phyloP scores from a whole-genome alignment of 73 alveolate species.

The Effrenium voratum region DNA sequence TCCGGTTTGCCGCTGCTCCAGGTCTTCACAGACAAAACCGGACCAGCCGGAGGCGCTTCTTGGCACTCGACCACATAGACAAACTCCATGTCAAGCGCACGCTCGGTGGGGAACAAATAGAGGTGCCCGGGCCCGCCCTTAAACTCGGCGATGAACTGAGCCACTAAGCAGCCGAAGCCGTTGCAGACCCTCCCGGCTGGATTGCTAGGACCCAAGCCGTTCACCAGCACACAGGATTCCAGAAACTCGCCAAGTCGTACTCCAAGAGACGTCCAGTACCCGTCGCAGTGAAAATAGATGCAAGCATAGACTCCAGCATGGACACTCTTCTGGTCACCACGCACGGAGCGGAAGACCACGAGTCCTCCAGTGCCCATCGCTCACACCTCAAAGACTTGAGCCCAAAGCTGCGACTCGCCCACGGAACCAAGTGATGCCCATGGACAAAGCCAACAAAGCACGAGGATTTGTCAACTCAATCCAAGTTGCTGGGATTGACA shows the following conservation, averaged over 20 bases:
- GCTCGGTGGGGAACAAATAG: neutral
- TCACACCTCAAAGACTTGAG: no score
- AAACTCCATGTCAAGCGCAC: neutral
- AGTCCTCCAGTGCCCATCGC: constrained; percentile 82
- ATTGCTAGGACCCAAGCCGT: neutral
- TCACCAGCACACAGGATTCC: neutral
- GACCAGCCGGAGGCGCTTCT: no score
- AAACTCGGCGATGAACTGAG: constrained; percentile 31
- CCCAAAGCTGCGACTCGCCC: no score
- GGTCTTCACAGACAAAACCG: neutral
- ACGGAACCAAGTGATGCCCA: no score
- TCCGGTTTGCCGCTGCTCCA: no score
- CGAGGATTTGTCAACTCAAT: neutral
- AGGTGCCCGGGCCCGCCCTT: constrained; percentile 40
- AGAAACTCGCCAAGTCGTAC: constrained; percentile 13
- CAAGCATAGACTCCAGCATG: no score
- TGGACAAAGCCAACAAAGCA: no score
- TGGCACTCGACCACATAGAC: constrained; percentile 31
- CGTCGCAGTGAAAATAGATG: constrained; percentile 23
- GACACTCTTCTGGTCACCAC: neutral
- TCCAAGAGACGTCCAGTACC: constrained; percentile 9
- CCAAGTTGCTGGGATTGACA: neutral
- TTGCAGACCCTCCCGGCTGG: constrained; percentile 28
- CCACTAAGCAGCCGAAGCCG: constrained; percentile 54
- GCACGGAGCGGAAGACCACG: constrained; percentile 21